Evolutionary conservation across 2,329 filamentous ascomycete genomes (phyloP).

Genomic region (Penicillium freii): DNA sequence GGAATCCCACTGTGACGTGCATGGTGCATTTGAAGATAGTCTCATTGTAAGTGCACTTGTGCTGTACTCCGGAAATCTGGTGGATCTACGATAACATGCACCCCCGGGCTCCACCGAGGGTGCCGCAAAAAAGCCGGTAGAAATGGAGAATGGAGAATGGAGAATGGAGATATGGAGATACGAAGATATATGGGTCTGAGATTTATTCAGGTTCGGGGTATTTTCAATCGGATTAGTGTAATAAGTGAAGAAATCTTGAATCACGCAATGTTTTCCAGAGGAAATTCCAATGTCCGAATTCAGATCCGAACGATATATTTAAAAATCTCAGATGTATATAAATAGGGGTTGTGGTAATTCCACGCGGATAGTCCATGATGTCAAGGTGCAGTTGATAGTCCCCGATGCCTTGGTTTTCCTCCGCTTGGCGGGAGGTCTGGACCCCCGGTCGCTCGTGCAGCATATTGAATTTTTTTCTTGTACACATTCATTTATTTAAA

Average conservation of each 20-base stretch:
- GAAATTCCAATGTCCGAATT: neutral
- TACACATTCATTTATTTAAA: neutral
- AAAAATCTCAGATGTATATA: neutral
- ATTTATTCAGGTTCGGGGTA: neutral
- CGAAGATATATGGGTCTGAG: neutral
- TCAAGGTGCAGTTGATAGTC: constrained; percentile 24
- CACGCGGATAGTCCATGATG: constrained; percentile 20
- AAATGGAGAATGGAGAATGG: constrained; percentile 2
- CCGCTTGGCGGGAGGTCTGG: constrained; percentile 22
- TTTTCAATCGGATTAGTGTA: neutral
- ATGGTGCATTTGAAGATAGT: constrained; percentile 16
- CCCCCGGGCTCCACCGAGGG: constrained; percentile 15
- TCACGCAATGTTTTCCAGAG: neutral
- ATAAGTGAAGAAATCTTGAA: neutral
- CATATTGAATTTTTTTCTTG: neutral
- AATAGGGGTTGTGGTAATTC: constrained; percentile 11
- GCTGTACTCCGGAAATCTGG: constrained; percentile 20
- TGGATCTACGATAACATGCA: constrained; percentile 7
- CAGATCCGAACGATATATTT: neutral
- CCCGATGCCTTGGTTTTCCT: constrained; percentile 21
- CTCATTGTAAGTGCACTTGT: constrained; percentile 7
- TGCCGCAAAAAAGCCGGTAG: constrained; percentile 22
- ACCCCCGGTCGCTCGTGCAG: constrained; percentile 20
- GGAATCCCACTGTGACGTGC: constrained; percentile 23
- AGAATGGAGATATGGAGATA: neutral